A percentile compares a stretch with the other conserved stretches of the same genome.
Conservation (phyloP, 148 eudicot species). For the Amaranthus hypochondriacus region DNA sequence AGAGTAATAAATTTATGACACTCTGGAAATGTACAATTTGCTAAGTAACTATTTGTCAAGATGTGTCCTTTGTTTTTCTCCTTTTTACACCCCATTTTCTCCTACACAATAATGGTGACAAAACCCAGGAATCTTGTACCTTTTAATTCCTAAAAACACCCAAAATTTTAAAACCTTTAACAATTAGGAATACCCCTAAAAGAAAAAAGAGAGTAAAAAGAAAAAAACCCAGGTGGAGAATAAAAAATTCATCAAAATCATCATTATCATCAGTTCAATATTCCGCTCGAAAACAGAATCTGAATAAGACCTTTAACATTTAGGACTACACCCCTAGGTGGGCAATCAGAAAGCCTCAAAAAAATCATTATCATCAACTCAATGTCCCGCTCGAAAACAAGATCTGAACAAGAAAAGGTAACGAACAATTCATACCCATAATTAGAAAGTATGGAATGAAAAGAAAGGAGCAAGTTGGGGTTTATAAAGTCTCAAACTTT, state of each 20-base stretch:
- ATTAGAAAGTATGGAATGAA: slow-evolving; percentile 21
- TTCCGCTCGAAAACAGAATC: too few species aligned
- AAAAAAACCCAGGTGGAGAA: slow-evolving; percentile 6
- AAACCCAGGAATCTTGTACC: slow-evolving; percentile 46
- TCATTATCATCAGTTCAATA: too few species aligned
- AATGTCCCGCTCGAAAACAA: too few species aligned
- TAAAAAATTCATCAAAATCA: too few species aligned
- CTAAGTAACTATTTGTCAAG: slow-evolving; percentile 21
- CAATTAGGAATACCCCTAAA: too few species aligned
- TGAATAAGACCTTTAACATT: too few species aligned
- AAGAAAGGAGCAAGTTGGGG: slow-evolving; percentile 23
- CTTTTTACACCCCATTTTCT: slow-evolving; percentile 10
- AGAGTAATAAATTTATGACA: slow-evolving; percentile 8
- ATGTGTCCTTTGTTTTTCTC: slow-evolving; percentile 10
- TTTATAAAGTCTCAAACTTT: slow-evolving; percentile 27
- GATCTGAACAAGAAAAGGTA: not conserved
- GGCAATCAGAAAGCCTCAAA: too few species aligned
- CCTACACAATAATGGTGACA: slow-evolving; percentile 35
- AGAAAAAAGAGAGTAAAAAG: not conserved
- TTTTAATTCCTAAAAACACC: slow-evolving; percentile 30
- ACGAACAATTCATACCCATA: too few species aligned
- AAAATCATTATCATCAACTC: too few species aligned
- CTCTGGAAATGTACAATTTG: slow-evolving; percentile 28
- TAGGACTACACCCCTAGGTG: too few species aligned
- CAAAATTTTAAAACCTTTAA: slow-evolving; percentile 21